Evolutionary conservation across 306 rosid species (phyloP), one percentile per base, ranked within the genome.

Genomic region (Lupinus albus): DNA sequence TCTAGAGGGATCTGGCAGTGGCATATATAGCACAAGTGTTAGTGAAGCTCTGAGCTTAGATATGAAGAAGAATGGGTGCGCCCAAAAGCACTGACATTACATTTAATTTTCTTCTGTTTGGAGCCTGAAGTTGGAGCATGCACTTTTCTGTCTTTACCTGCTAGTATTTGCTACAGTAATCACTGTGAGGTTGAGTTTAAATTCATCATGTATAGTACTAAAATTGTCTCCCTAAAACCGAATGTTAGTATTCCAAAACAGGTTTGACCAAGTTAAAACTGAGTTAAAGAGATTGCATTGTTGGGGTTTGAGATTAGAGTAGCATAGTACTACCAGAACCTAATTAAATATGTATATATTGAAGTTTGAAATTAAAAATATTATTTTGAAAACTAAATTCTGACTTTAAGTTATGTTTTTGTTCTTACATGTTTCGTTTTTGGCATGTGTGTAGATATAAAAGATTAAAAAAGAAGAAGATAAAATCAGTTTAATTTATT

Each of bases 41-140:
- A 48, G 67, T 62, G 67, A 56, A 61, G 50, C 38, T 9, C 53
- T 49, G 36, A 39, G 14, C 51, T 76, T 56, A 6, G 76, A 76
- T 55, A 55, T 11, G 66, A 59, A 64, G 59, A 74, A 70, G 64
- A 25, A 50, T 61, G 79, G 78, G 82, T 42, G 79, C 86, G 58
- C 64, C 4, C 39, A 13, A 61, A 61, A 39, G 42, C 30, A 50
- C 72, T 81, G 85, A 79, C 84, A 63, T 69, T 15, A 73, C 75
- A 79, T 76, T 82, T 33, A 82, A 67, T 75, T 72, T 71, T 56
- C 79, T 71, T 61, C 46, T 67, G 60, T 36, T 61, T 74, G 47
- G 18, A 76, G 64, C 42, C 53, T 73, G 45, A 13, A 75, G 15
- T 55, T 77, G 71, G 62, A 46, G 75, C 74, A 38, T 76, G 68